A percentile compares a stretch with the other conserved stretches of the same genome.
Evolutionary conservation across 805 yeast species (phyloP).

Genomic region (Kodamaea hsintzibuensis): DNA sequence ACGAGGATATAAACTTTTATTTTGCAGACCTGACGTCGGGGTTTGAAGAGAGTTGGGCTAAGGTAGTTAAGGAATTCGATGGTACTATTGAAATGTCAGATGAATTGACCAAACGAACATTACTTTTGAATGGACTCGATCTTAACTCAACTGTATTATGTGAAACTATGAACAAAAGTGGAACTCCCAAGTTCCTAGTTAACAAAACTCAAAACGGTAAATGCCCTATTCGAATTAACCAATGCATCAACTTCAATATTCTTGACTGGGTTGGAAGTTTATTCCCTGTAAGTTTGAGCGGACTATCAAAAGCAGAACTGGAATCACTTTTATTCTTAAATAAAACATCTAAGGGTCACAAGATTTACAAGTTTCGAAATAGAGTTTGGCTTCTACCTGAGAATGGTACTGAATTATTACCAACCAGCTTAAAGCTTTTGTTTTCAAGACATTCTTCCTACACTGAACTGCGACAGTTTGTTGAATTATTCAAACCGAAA

Average conservation of each 20-base stretch:
- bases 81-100: slow-evolving; percentile 13
- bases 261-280: slow-evolving; percentile 32
- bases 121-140: background rate
- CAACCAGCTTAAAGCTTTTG: slow-evolving; percentile 35
- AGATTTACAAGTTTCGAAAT: slow-evolving; percentile 23
- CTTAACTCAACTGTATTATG: background rate
- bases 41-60: slow-evolving; percentile 55
- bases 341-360: slow-evolving; percentile 21
- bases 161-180: background rate
- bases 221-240: slow-evolving; percentile 30
- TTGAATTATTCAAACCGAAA: slow-evolving; percentile 35
- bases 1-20: slow-evolving; percentile 38
- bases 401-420: slow-evolving; percentile 29
- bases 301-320: slow-evolving; percentile 15
- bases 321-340: slow-evolving; percentile 14
- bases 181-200: background rate
- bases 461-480: slow-evolving; percentile 36
- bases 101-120: background rate
- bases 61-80: slow-evolving; percentile 25
- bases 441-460: slow-evolving; percentile 52
- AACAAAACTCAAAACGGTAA: background rate
- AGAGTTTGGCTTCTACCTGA: slow-evolving; percentile 31
- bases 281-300: slow-evolving; percentile 25
- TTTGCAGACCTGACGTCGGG: slow-evolving; percentile 47
- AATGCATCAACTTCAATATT: slow-evolving; percentile 39